These are phyloP conservation scores for Withania somnifera DNA, from an alignment of 305 asterid species.

Conservation along the genomic window DNA sequence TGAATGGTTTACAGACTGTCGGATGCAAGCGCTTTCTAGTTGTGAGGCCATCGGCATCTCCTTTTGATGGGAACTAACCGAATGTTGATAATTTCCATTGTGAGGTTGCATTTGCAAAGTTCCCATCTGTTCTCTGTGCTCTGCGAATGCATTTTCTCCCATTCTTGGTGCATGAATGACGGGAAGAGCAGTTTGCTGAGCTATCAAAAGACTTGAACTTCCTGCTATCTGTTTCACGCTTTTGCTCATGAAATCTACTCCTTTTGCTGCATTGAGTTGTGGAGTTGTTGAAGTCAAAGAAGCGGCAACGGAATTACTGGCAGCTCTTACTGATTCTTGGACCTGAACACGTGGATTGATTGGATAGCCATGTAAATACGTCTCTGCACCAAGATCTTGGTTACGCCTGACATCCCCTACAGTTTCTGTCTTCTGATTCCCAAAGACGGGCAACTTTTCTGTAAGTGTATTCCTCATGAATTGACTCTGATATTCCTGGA, in stretches of 20 bases:
- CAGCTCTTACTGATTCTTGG: slow-evolving; percentile 17
- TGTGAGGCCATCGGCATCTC: slow-evolving; percentile 24
- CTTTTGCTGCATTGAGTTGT: slow-evolving; percentile 19
- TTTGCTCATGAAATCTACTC: slow-evolving; percentile 11
- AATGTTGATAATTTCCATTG: slow-evolving; percentile 19
- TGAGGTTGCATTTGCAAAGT: slow-evolving; percentile 15
- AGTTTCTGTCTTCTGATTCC: slow-evolving; percentile 31
- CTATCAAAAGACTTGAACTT: slow-evolving; percentile 11
- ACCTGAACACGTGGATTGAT: slow-evolving; percentile 13
- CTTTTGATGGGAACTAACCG: slow-evolving; percentile 15
- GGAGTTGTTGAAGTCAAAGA: slow-evolving; percentile 29
- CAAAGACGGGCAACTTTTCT: slow-evolving; percentile 13
- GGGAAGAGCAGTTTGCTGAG: slow-evolving; percentile 20
- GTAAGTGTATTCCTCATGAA: slow-evolving; percentile 13
- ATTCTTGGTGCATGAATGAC: slow-evolving; percentile 20
- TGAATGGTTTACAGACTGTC: slow-evolving; percentile 23
- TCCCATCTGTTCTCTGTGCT: slow-evolving; percentile 11
- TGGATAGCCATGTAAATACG: slow-evolving; percentile 18
- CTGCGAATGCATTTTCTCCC: slow-evolving; percentile 10
- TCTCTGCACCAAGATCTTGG: slow-evolving; percentile 9
- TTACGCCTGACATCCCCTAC: slow-evolving; percentile 15
- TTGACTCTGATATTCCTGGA: slow-evolving; percentile 27
- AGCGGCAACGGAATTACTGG: slow-evolving; percentile 26
- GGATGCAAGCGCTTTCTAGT: slow-evolving; percentile 16
- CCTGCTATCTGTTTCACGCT: slow-evolving; percentile 23